phyloP scores from a whole-genome alignment of 2,329 filamentous ascomycete genomes.

The Botrytis pseudocinerea region DNA sequence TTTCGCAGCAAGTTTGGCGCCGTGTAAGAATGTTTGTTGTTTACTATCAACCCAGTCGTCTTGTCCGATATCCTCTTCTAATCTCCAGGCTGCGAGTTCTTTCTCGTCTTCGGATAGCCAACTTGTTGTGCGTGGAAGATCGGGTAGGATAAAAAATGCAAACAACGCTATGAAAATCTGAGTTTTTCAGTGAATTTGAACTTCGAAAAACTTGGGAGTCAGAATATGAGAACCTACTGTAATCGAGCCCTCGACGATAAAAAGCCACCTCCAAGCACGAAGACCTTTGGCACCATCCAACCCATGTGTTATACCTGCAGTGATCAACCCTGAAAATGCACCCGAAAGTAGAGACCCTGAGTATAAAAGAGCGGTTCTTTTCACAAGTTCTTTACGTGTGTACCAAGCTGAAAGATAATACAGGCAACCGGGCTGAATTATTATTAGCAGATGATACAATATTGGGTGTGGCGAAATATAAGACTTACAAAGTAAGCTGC shows the following conservation, averaged over 20 bases:
- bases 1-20: conserved; percentile 14
- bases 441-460: background rate
- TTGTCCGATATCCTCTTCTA: conserved; percentile 24
- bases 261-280: conserved; percentile 55
- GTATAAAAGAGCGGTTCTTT: conserved; percentile 50
- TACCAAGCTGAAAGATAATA: conserved; percentile 45
- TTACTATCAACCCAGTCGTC: conserved; percentile 24
- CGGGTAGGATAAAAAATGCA: conserved; percentile 47
- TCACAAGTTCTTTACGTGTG: conserved; percentile 46
- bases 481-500: conserved; percentile 54
- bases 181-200: background rate
- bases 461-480: no score
- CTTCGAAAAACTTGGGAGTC: background rate
- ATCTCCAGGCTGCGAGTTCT: conserved; percentile 42
- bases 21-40: conserved; percentile 20
- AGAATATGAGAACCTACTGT: conserved; percentile 38
- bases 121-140: conserved; percentile 54
- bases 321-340: conserved; percentile 54
- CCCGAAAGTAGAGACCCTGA: conserved; percentile 46
- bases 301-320: conserved; percentile 49
- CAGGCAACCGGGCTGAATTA: conserved; percentile 25
- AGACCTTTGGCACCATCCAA: conserved; percentile 51
- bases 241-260: conserved; percentile 48
- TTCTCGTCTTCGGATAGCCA: conserved; percentile 53
- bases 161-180: conserved; percentile 14